phyloP scores from a whole-genome alignment of 768 basidiomycete genomes.

The Candolleomyces efflorescens region DNA sequence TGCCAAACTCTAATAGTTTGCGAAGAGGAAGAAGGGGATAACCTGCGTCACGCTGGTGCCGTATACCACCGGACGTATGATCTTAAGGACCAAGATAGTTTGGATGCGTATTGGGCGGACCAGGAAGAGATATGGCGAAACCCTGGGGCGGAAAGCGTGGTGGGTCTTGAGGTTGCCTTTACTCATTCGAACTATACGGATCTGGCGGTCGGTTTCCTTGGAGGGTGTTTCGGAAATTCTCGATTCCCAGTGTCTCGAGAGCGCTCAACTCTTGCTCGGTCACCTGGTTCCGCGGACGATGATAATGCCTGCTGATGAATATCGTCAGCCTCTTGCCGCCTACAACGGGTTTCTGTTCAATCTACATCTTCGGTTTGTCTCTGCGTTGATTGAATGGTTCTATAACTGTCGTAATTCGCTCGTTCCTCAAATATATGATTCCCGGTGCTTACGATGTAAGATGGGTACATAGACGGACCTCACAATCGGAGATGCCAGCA shows the following conservation, averaged over 20 bases:
- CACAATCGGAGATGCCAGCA: not conserved
- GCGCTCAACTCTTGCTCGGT: slow-evolving; percentile 37
- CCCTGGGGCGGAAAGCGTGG: slow-evolving; percentile 2
- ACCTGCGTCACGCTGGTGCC: slow-evolving; percentile 7
- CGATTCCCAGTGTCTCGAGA: slow-evolving; percentile 39
- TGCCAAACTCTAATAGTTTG: slow-evolving; percentile 3
- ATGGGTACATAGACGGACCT: not conserved
- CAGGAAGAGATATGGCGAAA: slow-evolving; percentile 25
- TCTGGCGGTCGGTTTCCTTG: not conserved
- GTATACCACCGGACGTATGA: slow-evolving; percentile 16
- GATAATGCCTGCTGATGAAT: not conserved
- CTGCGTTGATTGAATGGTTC: not conserved
- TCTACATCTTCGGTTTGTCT: not conserved
- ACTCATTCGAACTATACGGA: not conserved
- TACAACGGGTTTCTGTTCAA: not conserved
- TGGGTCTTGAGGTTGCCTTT: too few relatives aligned
- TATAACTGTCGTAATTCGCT: not conserved
- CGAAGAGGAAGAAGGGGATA: not conserved
- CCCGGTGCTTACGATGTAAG: not conserved
- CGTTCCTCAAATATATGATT: not conserved
- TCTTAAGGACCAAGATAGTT: slow-evolving; percentile 24
- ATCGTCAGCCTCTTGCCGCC: not conserved
- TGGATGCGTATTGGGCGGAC: slow-evolving; percentile 34
- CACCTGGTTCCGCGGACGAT: slow-evolving; percentile 6
- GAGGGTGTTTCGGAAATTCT: slow-evolving; percentile 1